Evolutionary conservation across 129 eudicot species (phyloP).

Genomic region (Scalesia atractyloides): DNA sequence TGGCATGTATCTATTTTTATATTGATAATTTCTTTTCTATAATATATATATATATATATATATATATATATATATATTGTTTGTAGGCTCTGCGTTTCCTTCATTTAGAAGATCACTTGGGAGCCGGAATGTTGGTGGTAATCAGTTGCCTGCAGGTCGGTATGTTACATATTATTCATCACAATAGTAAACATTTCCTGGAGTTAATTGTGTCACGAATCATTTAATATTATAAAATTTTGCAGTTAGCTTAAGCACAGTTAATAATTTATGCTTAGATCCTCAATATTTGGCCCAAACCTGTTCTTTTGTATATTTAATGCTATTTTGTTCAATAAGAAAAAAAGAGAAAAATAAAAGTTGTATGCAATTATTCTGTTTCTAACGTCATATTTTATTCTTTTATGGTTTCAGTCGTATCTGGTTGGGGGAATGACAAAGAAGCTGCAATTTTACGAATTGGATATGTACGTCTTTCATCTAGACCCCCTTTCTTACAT

Average conservation of each 20-base stretch:
- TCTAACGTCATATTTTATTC: slow-evolving; percentile 12
- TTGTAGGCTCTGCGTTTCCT: slow-evolving; percentile 50
- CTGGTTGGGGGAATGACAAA: slow-evolving; percentile 74
- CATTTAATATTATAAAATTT: slow-evolving; percentile 3
- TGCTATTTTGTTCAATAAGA: background rate
- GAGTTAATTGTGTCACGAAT: background rate
- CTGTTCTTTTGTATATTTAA: background rate
- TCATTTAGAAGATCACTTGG: slow-evolving; percentile 49
- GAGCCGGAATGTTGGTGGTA: slow-evolving; percentile 33
- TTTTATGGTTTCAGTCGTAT: slow-evolving; percentile 45
- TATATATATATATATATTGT: no score
- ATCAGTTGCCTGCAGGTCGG: slow-evolving; percentile 49
- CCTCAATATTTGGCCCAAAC: background rate
- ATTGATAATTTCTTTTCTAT: background rate
- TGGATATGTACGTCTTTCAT: slow-evolving; percentile 70
- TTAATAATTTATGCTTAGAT: background rate
- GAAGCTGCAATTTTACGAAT: slow-evolving; percentile 72
- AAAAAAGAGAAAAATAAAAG: background rate
- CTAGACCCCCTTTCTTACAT: slow-evolving; percentile 1
- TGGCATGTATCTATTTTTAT: slow-evolving; percentile 14
- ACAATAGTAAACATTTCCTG: background rate
- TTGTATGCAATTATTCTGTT: background rate
- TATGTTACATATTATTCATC: slow-evolving; percentile 23
- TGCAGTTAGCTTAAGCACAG: slow-evolving; percentile 9
- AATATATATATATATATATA: background rate